phyloP scores from a whole-genome alignment of 179 eudicot genomes.

The Sideroxylon spinosum region DNA sequence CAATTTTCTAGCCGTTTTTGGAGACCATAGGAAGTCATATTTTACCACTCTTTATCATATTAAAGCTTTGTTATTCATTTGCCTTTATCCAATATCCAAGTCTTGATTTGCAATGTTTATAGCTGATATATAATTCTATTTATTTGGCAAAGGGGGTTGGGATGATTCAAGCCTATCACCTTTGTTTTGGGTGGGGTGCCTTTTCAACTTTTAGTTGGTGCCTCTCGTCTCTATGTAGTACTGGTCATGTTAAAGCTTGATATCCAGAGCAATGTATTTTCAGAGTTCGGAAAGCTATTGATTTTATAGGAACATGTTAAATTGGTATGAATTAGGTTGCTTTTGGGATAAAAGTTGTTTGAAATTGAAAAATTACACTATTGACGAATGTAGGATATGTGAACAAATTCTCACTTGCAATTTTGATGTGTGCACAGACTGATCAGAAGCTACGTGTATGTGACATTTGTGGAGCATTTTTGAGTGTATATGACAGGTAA shows the following conservation, averaged over 20 bases:
- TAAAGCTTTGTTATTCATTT: not conserved
- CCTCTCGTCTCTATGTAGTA: no score
- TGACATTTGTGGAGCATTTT: slow-evolving; percentile 97
- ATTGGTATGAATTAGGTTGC: not conserved
- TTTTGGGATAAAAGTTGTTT: not conserved
- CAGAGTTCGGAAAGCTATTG: not conserved
- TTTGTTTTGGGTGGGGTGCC: no score
- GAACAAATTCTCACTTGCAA: slow-evolving; percentile 8
- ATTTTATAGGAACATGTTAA: no score
- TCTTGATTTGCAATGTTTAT: not conserved
- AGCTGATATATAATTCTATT: not conserved
- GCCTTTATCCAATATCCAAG: not conserved
- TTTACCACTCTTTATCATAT: not conserved
- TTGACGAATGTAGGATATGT: not conserved
- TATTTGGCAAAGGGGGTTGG: no score
- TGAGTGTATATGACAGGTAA: slow-evolving; percentile 99
- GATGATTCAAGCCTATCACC: no score
- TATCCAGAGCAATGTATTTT: not conserved
- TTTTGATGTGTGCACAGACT: slow-evolving; percentile 49
- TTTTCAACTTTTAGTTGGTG: no score
- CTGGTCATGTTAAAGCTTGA: not conserved
- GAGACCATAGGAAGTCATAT: not conserved
- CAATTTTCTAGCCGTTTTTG: not conserved
- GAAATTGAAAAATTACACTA: not conserved
- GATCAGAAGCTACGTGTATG: slow-evolving; percentile 99